Evolutionary conservation across 164 flowering plant genomes (phyloP), one percentile per base, ranked within the genome.

Genomic region (Stephania yunnanensis): DNA sequence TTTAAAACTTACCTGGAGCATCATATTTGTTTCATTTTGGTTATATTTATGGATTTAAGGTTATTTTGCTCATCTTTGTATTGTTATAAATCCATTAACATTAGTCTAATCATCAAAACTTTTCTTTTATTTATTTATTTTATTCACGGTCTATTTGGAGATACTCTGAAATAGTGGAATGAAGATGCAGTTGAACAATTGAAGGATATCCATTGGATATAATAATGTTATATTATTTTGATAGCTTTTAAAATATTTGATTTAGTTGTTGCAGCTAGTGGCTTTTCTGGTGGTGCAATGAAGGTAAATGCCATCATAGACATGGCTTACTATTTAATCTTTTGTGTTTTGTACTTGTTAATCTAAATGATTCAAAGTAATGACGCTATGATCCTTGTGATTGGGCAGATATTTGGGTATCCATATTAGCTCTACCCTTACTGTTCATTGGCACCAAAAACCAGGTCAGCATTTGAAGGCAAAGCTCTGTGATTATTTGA

Each of bases 381-480:
- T 42, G 65, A 58, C 0, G 2, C 20, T 15, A 10, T 6, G 72
- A 9, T 52, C 22, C 71, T 63, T 78, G 46, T 11, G 20, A 29
- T n/a, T 71, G 70, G 68, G 70, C 87, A 95, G 99, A 89, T 93
- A 93, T 75, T 76, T 78, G 86, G 84, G 77, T 44, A 81, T 76
- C 78, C 97, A 90, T 82, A 69, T 96, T 77, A 82, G 89, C 63
- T 88, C 97, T 5, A 89, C 87, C 71, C 88, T 92, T 69, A 88
- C 97, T 12, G 87, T 92, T 67, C 71, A 71, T 78, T 84, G 89
- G 88, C 84, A 84, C 75, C 80, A 78, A 15, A 82, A 84, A 82
- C 97, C 90, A 42, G 82, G 79, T 53, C 73, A 25, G 55, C 71
- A 76, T 53, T 79, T 96, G 64, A 86, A 84, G 88, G 53, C 55